Conservation (phyloP, 2,329 filamentous ascomycete species). For the Aureobasidium leucospermi region DNA sequence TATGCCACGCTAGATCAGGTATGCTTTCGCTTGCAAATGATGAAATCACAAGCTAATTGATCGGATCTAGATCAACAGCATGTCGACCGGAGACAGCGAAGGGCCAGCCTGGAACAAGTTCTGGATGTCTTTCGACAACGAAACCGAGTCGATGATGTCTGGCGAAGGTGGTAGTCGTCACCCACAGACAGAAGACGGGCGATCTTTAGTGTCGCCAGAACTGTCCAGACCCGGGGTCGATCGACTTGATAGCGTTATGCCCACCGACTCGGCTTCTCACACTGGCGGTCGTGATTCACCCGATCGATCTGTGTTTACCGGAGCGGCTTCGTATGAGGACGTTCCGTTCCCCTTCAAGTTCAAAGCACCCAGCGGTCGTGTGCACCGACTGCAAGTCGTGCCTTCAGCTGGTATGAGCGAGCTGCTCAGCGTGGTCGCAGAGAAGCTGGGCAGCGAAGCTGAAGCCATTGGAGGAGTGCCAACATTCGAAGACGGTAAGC, state of each 20-base stretch:
- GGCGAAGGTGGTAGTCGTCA: conserved; percentile 76
- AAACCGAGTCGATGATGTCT: conserved; percentile 93
- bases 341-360: conserved; percentile 96
- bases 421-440: conserved; percentile 67
- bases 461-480: conserved; percentile 78
- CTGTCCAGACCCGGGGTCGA: conserved; percentile 55
- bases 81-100: conserved; percentile 80
- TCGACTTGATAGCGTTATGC: conserved; percentile 75
- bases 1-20: conserved; percentile 97
- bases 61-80: conserved; percentile 65
- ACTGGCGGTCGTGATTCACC: conserved; percentile 69
- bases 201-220: conserved; percentile 78
- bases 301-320: conserved; percentile 55
- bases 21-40: conserved; percentile 15
- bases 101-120: conserved; percentile 99
- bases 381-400: conserved; percentile 82
- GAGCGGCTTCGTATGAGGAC: conserved; percentile 54
- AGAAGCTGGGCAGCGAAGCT: conserved; percentile 78
- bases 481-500: conserved; percentile 67
- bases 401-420: conserved; percentile 73
- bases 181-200: conserved; percentile 58
- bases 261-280: conserved; percentile 91
- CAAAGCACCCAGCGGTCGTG: conserved; percentile 90
- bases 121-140: conserved; percentile 92
- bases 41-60: conserved; percentile 8